Evolutionary conservation across 345 rosid genomes (phyloP).

Genomic region (Lepidium aucheri): DNA sequence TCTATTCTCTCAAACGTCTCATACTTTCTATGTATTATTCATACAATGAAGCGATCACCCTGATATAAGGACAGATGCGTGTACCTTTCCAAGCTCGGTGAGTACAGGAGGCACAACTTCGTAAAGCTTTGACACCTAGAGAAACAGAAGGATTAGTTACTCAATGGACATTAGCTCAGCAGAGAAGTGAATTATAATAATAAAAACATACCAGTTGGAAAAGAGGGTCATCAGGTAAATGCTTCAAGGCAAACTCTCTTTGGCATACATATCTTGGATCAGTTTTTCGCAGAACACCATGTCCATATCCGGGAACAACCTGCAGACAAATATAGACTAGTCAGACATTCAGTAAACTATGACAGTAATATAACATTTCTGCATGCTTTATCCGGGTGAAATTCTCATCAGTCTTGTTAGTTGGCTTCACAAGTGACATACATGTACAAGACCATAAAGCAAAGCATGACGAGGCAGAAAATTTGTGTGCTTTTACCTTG

Average conservation of each 20-base stretch:
- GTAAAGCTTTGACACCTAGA: constrained; percentile 91
- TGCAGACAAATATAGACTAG: constrained; percentile 10
- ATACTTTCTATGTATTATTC: too few relatives aligned
- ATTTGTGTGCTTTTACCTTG: constrained; percentile 45
- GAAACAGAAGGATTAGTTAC: constrained; percentile 17
- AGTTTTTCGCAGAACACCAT: constrained; percentile 91
- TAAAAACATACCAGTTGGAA: constrained; percentile 67
- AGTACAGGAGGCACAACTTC: constrained; percentile 97
- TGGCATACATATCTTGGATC: constrained; percentile 96
- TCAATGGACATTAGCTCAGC: not conserved
- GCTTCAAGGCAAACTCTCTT: constrained; percentile 97
- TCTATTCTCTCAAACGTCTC: not conserved
- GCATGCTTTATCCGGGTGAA: not conserved
- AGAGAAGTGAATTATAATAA: not conserved
- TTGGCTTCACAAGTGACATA: not conserved
- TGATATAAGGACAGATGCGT: too few relatives aligned
- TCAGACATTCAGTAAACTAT: not conserved
- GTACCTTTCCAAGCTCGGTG: constrained; percentile 78
- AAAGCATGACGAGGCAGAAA: not conserved
- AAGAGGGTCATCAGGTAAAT: constrained; percentile 87
- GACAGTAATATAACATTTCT: not conserved
- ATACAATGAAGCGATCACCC: too few relatives aligned
- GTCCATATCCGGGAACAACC: constrained; percentile 99
- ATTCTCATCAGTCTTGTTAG: not conserved
- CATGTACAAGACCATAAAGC: not conserved